phyloP scores from a whole-genome alignment of 1,284 basidiomycete species.

The Porodaedalea pini region DNA sequence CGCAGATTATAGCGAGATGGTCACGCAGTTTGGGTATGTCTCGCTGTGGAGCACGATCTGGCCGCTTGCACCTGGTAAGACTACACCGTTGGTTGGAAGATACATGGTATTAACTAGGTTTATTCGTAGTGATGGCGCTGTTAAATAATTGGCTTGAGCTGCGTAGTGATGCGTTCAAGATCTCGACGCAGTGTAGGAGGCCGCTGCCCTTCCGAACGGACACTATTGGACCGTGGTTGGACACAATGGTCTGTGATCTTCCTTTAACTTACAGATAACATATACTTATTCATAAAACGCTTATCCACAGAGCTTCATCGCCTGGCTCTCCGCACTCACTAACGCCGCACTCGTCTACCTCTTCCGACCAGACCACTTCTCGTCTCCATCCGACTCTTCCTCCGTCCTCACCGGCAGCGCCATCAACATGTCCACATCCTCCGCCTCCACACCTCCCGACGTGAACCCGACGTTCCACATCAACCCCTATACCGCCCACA shows the following conservation, averaged over 20 bases:
- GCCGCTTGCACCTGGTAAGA: slow-evolving; percentile 83
- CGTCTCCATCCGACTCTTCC: neutral
- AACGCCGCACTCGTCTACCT: slow-evolving; percentile 86
- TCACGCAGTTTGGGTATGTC: slow-evolving; percentile 91
- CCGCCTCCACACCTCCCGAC: slow-evolving; percentile 25
- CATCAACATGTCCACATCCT: slow-evolving; percentile 13
- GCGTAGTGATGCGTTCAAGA: slow-evolving; percentile 93
- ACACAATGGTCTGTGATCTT: slow-evolving; percentile 54
- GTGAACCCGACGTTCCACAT: slow-evolving; percentile 31
- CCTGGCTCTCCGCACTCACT: slow-evolving; percentile 83
- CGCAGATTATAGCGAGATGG: slow-evolving; percentile 93
- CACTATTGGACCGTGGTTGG: slow-evolving; percentile 93
- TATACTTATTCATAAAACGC: too few species aligned
- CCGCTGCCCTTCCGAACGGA: slow-evolving; percentile 86
- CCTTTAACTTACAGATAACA: neutral
- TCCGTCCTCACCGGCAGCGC: slow-evolving; percentile 27
- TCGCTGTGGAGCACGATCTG: slow-evolving; percentile 91
- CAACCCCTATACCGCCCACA: slow-evolving; percentile 30
- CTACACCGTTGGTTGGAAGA: slow-evolving; percentile 24
- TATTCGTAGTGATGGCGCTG: slow-evolving; percentile 58
- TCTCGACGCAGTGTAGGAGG: slow-evolving; percentile 80
- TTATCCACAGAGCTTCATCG: slow-evolving; percentile 57
- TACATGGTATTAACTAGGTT: slow-evolving; percentile 15
- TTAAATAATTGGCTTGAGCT: slow-evolving; percentile 91
- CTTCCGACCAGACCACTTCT: slow-evolving; percentile 47